Evolutionary conservation across 139 green algal genomes (phyloP), one percentile per base, ranked within the genome.

Genomic region (Desmodesmus armatus): DNA sequence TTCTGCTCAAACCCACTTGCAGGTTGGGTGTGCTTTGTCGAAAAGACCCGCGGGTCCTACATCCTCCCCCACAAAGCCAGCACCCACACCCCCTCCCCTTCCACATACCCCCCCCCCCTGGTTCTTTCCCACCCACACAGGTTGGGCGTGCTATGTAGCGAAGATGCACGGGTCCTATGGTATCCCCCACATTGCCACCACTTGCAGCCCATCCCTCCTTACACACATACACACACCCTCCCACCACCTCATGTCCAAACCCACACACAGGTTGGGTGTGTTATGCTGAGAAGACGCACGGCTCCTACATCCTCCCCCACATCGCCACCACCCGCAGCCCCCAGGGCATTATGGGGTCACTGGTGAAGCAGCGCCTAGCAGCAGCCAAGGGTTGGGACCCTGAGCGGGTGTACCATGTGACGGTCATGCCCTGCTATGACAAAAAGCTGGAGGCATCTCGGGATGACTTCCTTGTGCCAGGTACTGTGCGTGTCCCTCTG

Each of bases 131-230:
- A n/a, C n/a, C n/a, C n/a, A n/a, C n/a, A n/a, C 78, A 82, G 97
- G 97, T 15, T 99, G 98, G 98, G 94, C 99, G 67, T 99, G 96
- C 88, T 99, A 99, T 85, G 97, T 96, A 19, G 97, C 99, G 87
- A 99, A 99, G 90, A 98, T 96, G 0, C 97, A 99, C 37, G 95
- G 94, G 19, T 84, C 89, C 1, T 91, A 92, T n/a, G 89, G 97
- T n/a, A 89, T 99, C 87, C 97, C 94, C 0, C 85, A 98, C 92
- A 94, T 99, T 17, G 92, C 90, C 80, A 91, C 89, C 4, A 87
- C 92, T 27, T 98, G 97, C 77, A 98, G 95, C 88, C 95, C 97
- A 40, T 25, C 74, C 9, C 3, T 44, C n/a, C 3, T 2, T 39
- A 0, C n/a, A 13, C 66, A 35, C 39, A 31, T 31, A 1, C 21